phyloP scores from a whole-genome alignment of 495 filamentous ascomycete genomes.

The Usnea hakonensis region DNA sequence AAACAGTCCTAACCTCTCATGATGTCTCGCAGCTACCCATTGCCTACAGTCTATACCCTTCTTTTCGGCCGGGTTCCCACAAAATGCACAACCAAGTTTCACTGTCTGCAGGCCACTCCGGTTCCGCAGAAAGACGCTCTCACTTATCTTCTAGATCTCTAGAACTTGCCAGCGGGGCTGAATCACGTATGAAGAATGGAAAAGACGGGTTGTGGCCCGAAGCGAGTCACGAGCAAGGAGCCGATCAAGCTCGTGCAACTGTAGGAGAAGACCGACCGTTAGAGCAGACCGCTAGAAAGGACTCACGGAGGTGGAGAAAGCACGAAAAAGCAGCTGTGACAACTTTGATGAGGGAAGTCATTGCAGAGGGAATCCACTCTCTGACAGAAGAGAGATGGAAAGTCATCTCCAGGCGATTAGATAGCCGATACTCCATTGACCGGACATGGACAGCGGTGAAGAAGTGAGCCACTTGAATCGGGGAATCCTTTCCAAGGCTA shows the following conservation, averaged over 20 bases:
- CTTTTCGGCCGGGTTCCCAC: not conserved
- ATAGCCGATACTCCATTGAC: not conserved
- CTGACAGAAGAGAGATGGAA: not conserved
- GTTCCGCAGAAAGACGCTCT: not conserved
- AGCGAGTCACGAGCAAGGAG: not conserved
- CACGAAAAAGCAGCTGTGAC: not conserved
- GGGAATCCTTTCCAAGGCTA: not conserved
- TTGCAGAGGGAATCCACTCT: not conserved
- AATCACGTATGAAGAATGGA: not conserved
- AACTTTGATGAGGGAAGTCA: not conserved
- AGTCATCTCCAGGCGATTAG: not conserved
- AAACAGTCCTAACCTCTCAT: not conserved
- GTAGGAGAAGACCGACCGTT: not conserved
- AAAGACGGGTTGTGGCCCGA: not conserved
- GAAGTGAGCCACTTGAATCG: not conserved
- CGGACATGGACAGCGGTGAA: not conserved
- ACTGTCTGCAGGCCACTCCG: not conserved
- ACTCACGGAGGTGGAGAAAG: not conserved
- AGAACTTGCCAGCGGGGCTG: not conserved
- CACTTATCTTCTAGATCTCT: not conserved
- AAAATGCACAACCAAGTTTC: not conserved
- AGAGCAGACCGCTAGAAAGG: not conserved
- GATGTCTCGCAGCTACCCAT: not conserved
- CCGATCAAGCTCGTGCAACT: not conserved
- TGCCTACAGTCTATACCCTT: not conserved